Evolutionary conservation across 2,329 filamentous ascomycete genomes (phyloP).

Genomic region (Colletotrichum tropicale): DNA sequence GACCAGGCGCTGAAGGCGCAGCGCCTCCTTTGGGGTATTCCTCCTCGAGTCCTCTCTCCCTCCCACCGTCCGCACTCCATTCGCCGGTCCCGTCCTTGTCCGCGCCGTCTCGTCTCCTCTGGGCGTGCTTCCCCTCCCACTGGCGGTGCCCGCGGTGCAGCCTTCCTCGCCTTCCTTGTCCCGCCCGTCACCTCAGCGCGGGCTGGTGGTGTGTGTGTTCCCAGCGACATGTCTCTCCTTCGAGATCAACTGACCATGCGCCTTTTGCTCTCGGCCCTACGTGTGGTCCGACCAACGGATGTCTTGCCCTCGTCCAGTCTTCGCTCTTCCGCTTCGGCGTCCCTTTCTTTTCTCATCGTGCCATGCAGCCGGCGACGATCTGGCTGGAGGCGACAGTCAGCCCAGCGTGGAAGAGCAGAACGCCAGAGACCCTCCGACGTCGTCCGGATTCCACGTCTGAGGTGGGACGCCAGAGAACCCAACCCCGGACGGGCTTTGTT

Average conservation of each 20-base stretch:
- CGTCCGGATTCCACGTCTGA: slow-evolving; percentile 1
- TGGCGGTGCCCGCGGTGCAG: not conserved
- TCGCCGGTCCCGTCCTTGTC: not conserved
- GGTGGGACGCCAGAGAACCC: slow-evolving; percentile 1
- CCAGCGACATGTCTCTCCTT: slow-evolving; percentile 15
- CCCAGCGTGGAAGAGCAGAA: not conserved
- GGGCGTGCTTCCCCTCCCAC: not conserved
- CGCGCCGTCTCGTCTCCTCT: not conserved
- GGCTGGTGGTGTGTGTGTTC: not conserved
- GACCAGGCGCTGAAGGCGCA: not conserved
- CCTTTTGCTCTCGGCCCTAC: slow-evolving; percentile 5
- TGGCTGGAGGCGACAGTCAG: not conserved
- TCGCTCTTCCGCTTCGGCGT: not conserved
- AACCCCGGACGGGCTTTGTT: not conserved
- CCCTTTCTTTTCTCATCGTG: not conserved
- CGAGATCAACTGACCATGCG: slow-evolving; percentile 15
- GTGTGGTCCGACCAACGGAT: slow-evolving; percentile 7
- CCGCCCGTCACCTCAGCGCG: not conserved
- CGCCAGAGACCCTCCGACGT: slow-evolving; percentile 2
- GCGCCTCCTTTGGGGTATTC: not conserved
- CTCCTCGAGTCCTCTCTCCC: not conserved
- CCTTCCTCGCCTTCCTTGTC: not conserved
- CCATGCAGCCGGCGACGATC: not conserved
- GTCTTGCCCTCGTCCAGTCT: slow-evolving; percentile 11
- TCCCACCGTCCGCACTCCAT: not conserved